Base-by-base conservation (phyloP, 2,329 filamentous ascomycete genomes). In the Aspergillus thermomutatus region DNA sequence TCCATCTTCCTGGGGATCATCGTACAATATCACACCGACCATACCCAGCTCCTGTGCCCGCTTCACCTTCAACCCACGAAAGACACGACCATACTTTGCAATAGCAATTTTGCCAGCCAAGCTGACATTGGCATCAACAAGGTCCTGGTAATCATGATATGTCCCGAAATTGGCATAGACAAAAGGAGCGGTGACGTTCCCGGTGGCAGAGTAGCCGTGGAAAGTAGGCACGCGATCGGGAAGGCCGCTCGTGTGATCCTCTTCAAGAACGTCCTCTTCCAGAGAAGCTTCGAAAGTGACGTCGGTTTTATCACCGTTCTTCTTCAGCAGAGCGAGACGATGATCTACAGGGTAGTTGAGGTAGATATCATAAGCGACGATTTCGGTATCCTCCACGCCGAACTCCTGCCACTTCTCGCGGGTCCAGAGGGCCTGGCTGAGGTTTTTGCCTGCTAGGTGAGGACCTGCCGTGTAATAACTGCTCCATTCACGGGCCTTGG, bases 151-250 rank as follows among this genome's bases (percentile, higher is more conserved):
- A 70, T 97, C 93, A 61, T 83, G 77, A 69, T 87, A 95, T 0
- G 90, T 94, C 52, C 92, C 93, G 68, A 94, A 96, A 74, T 97
- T 97, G 71, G 90, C 91, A 68, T 88, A 97, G 31, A 96, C 90
- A 63, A 90, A 94, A 14, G 86, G 84, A 2, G 86, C 91, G 0
- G 93, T 97, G 49, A 95, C 93, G 72, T 97, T 96, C 27, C 93
- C 93, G 58, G 82, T 92, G 4, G 92, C 92, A 3, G 91, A 96
- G 74, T 97, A 97, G 53, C 93, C 94, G 69, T 97, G 93, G 78
- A 97, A 97, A 0, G 89, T 93, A 1, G 93, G 92, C 25, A 97
- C 83, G 28, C 91, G 82, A 66, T 92, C 83, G 9, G 83, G 75
- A 48, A 91, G 78, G 23, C 86, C 83, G 19, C 87, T 91, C 0